Percentiles rank a stretch among this genome's conserved stretches.
Conservation (phyloP, 129 eudicot genomes). For the Gnaphalium uliginosum region DNA sequence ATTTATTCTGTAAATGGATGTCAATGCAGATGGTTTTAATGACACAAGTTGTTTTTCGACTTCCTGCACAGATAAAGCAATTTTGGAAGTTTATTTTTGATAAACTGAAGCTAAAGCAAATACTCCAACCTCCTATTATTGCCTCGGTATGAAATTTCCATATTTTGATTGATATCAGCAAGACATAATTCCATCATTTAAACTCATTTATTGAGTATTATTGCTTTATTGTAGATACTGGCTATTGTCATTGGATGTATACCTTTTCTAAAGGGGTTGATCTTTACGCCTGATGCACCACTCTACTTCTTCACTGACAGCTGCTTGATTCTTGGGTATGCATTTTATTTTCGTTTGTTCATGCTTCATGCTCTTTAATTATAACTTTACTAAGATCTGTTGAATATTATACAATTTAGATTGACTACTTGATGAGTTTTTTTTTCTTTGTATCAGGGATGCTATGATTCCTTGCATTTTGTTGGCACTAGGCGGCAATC, state of each 20-base stretch:
- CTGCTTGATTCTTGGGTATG: slow-evolving; percentile 97
- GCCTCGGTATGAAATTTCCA: slow-evolving; percentile 78
- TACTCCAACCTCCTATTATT: slow-evolving; percentile 93
- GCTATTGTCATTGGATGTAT: slow-evolving; percentile 82
- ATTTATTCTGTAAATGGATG: neutral
- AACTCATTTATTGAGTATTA: neutral
- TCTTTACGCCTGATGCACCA: slow-evolving; percentile 92
- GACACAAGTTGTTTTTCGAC: neutral
- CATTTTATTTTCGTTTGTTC: slow-evolving; percentile 14
- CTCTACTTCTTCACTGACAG: slow-evolving; percentile 93
- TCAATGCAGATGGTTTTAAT: neutral
- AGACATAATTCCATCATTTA: neutral
- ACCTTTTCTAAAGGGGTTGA: slow-evolving; percentile 70
- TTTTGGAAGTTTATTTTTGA: slow-evolving; percentile 61
- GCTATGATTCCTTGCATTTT: slow-evolving; percentile 99
- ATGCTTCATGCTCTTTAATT: slow-evolving; percentile 6
- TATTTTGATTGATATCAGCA: neutral
- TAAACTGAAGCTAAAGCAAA: slow-evolving; percentile 91
- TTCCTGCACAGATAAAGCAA: slow-evolving; percentile 48
- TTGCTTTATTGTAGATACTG: slow-evolving; percentile 57
- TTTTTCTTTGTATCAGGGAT: slow-evolving; percentile 53
- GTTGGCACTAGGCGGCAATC: slow-evolving; percentile 94
- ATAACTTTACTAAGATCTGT: neutral
- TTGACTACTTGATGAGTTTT: neutral
- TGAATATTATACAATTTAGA: neutral